Conservation (phyloP, 2,329 filamentous ascomycete species). For the Madurella fahalii region DNA sequence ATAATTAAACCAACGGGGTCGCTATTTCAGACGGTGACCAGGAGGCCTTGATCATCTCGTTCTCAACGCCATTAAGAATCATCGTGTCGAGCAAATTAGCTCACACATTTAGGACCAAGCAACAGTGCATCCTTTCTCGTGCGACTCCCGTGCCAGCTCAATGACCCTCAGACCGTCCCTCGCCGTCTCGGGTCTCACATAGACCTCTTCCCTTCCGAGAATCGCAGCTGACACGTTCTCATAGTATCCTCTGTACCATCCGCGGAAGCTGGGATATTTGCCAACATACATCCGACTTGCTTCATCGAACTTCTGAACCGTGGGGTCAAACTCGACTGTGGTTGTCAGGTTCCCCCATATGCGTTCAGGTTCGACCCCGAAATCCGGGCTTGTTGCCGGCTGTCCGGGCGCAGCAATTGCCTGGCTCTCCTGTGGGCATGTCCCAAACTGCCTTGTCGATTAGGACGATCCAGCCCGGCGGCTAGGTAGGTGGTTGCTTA, state of each 20-base stretch:
- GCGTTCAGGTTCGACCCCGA: slow-evolving; percentile 34
- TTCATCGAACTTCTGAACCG: slow-evolving; percentile 30
- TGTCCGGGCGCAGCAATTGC: slow-evolving; percentile 28
- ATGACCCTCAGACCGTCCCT: slow-evolving; percentile 39
- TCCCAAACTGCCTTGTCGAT: slow-evolving; percentile 10
- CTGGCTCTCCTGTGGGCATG: slow-evolving; percentile 35
- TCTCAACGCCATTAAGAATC: too few relatives aligned
- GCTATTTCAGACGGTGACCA: too few relatives aligned
- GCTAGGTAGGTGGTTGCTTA: slow-evolving; percentile 7
- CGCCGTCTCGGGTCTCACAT: slow-evolving; percentile 37
- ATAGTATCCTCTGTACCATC: slow-evolving; percentile 39
- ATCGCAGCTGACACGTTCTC: slow-evolving; percentile 39
- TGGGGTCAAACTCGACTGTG: slow-evolving; percentile 33
- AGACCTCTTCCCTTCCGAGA: slow-evolving; percentile 34
- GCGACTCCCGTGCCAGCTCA: slow-evolving; percentile 38
- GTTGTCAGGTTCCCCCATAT: slow-evolving; percentile 39
- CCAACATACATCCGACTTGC: slow-evolving; percentile 34
- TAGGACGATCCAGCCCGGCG: not conserved
- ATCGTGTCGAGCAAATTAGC: not conserved
- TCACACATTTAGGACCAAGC: slow-evolving; percentile 15
- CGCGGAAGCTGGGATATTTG: slow-evolving; percentile 36
- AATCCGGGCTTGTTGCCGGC: slow-evolving; percentile 29
- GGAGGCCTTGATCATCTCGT: too few relatives aligned
- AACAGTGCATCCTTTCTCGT: slow-evolving; percentile 20
- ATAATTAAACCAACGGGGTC: not conserved